These are phyloP conservation scores for Westerdykella sp. DNA, from an alignment of 2,329 filamentous ascomycete genomes.

Conservation along the genomic window DNA sequence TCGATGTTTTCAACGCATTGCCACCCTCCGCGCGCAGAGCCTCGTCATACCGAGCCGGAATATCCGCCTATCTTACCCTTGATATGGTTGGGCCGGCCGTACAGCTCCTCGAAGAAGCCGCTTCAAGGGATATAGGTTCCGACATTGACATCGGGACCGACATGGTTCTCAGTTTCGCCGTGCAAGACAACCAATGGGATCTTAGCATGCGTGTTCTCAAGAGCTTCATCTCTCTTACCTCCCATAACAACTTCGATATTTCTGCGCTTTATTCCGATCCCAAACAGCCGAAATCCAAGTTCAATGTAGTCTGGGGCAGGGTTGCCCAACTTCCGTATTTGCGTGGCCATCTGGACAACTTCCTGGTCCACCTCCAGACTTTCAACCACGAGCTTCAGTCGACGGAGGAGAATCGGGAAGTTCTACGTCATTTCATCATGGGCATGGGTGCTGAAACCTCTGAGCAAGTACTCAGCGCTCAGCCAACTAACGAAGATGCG, in stretches of 20 bases:
- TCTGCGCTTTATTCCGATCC: neutral
- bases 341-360: constrained; percentile 19
- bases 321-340: constrained; percentile 20
- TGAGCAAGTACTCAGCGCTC: constrained; percentile 14
- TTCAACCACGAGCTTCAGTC: constrained; percentile 18
- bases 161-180: constrained; percentile 23
- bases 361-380: constrained; percentile 21
- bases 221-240: constrained; percentile 9
- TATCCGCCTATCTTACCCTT: constrained; percentile 41
- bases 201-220: constrained; percentile 25
- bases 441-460: constrained; percentile 27
- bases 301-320: constrained; percentile 19
- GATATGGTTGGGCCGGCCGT: constrained; percentile 35
- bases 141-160: constrained; percentile 21
- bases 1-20: constrained; percentile 44
- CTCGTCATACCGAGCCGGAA: constrained; percentile 42
- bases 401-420: constrained; percentile 9
- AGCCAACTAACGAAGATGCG: constrained; percentile 17
- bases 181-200: constrained; percentile 33
- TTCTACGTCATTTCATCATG: constrained; percentile 17
- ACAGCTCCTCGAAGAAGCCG: constrained; percentile 39
- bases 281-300: constrained; percentile 3
- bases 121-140: constrained; percentile 2
- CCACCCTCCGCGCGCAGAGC: constrained; percentile 31
- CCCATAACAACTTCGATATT: neutral